phyloP scores from a whole-genome alignment of 2,329 filamentous ascomycete species.

The Rutstroemia sp. region DNA sequence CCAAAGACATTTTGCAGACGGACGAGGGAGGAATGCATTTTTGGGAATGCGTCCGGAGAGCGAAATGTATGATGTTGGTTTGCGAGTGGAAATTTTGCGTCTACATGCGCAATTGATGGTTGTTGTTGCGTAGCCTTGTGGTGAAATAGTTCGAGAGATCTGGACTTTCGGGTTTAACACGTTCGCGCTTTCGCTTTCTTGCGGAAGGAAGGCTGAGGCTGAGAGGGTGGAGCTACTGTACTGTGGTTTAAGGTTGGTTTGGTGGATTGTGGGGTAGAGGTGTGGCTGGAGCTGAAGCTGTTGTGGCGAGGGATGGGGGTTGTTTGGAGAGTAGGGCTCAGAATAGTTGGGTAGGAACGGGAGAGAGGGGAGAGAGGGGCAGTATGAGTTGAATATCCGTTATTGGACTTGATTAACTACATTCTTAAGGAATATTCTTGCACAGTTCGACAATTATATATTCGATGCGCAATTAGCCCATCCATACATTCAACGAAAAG shows the following conservation, averaged over 20 bases:
- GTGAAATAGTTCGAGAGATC: neutral
- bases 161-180: constrained; percentile 16
- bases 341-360: too few relatives aligned
- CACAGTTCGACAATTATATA: neutral
- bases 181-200: constrained; percentile 12
- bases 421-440: neutral
- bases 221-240: neutral
- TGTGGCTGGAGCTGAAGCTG: constrained; percentile 11
- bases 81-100: neutral
- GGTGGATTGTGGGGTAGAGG: constrained; percentile 17
- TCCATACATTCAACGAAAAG: neutral
- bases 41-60: neutral
- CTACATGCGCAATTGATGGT: constrained; percentile 1
- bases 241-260: constrained; percentile 4
- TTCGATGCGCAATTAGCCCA: neutral
- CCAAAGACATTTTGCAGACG: constrained; percentile 90
- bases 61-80: neutral
- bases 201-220: neutral
- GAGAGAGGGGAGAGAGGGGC: neutral
- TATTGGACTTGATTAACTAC: neutral
- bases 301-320: neutral
- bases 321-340: neutral
- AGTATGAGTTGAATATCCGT: neutral
- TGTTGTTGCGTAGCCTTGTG: neutral
- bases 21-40: constrained; percentile 75